Conservation (phyloP, 768 basidiomycete species). For the Leucocoprinus birnbaumii region DNA sequence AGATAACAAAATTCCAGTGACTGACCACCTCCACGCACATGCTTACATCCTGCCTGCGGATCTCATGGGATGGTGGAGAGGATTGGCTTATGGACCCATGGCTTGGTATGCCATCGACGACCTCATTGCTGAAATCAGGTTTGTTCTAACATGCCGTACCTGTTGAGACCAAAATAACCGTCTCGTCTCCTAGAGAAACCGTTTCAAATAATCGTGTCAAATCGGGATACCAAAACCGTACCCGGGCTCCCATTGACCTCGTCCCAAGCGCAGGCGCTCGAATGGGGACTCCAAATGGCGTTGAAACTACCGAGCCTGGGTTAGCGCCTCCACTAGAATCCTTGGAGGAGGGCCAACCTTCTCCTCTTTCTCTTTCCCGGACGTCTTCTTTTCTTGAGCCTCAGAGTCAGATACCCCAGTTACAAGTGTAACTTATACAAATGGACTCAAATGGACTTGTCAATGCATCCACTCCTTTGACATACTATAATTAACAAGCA, state of each 20-base stretch:
- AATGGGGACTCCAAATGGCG: conserved; percentile 59
- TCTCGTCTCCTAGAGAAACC: conserved; percentile 51
- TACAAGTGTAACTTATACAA: conserved; percentile 30
- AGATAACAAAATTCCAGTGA: conserved; percentile 76
- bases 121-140: conserved; percentile 82
- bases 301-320: conserved; percentile 54
- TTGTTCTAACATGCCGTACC: conserved; percentile 18
- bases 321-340: conserved; percentile 36
- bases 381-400: conserved; percentile 27
- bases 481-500: conserved; percentile 10
- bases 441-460: not conserved
- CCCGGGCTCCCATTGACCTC: conserved; percentile 63
- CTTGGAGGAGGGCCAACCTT: conserved; percentile 38
- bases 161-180: not conserved
- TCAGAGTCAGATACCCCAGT: conserved; percentile 37
- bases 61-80: conserved; percentile 70
- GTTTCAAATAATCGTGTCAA: conserved; percentile 84
- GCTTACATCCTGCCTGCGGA: conserved; percentile 67
- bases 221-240: conserved; percentile 64
- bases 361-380: conserved; percentile 23
- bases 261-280: conserved; percentile 73
- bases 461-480: conserved; percentile 1
- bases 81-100: conserved; percentile 60
- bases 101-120: conserved; percentile 80
- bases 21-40: conserved; percentile 77